These are phyloP conservation scores for Penicillium nordicum DNA, from an alignment of 2,329 filamentous ascomycete species.

Conservation along the genomic window DNA sequence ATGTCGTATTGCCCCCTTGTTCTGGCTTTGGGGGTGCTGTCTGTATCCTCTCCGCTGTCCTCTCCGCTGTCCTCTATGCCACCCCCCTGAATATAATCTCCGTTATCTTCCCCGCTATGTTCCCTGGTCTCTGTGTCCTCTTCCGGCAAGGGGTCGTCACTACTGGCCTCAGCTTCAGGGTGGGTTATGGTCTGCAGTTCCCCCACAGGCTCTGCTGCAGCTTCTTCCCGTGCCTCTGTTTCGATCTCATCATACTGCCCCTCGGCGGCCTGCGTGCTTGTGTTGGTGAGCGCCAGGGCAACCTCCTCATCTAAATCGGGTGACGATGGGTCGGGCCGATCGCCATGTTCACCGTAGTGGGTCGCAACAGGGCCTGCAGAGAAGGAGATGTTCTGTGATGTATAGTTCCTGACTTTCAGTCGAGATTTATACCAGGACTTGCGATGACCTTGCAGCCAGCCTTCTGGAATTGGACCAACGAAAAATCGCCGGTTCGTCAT, in stretches of 20 bases:
- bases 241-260: conserved; percentile 11
- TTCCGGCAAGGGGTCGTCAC: conserved; percentile 3
- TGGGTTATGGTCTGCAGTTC: conserved; percentile 27
- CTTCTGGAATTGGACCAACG: conserved; percentile 63
- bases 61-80: conserved; percentile 3
- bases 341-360: conserved; percentile 40
- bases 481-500: conserved; percentile 61
- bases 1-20: conserved; percentile 3
- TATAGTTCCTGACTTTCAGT: conserved; percentile 45
- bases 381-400: conserved; percentile 51
- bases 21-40: conserved; percentile 10
- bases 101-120: not conserved
- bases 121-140: not conserved
- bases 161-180: conserved; percentile 17
- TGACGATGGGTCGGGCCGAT: conserved; percentile 22
- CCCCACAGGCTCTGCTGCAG: conserved; percentile 10
- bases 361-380: conserved; percentile 46
- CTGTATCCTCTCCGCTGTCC: conserved; percentile 13
- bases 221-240: conserved; percentile 12
- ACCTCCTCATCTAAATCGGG: conserved; percentile 16
- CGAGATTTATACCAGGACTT: conserved; percentile 59
- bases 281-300: conserved; percentile 18
- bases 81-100: not conserved
- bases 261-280: conserved; percentile 4
- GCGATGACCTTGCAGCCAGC: conserved; percentile 61